phyloP scores from a whole-genome alignment of 768 basidiomycete species.

The Lanmaoa rubissima region DNA sequence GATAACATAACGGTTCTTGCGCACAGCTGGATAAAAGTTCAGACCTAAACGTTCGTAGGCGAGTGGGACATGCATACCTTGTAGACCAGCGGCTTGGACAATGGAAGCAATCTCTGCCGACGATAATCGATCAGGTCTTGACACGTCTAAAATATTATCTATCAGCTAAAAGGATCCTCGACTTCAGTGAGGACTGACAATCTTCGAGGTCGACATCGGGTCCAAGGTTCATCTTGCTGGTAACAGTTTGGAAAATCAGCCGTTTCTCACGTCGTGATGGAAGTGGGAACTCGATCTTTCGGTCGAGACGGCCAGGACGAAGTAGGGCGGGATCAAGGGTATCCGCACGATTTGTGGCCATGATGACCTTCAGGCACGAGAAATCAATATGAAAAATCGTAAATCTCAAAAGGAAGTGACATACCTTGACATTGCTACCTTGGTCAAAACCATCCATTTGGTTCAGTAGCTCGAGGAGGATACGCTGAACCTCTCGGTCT shows the following conservation, averaged over 20 bases:
- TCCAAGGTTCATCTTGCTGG: constrained; percentile 95
- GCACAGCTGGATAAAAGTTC: constrained; percentile 56
- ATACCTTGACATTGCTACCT: constrained; percentile 95
- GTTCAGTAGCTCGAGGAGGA: constrained; percentile 92
- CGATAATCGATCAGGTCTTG: constrained; percentile 91
- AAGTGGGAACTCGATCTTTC: constrained; percentile 98
- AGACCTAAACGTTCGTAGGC: background rate
- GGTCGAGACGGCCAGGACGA: constrained; percentile 94
- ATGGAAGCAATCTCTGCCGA: constrained; percentile 95
- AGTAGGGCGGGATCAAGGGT: constrained; percentile 97
- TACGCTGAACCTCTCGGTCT: constrained; percentile 98
- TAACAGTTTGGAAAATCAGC: constrained; percentile 96
- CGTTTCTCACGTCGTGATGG: constrained; percentile 94
- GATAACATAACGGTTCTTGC: constrained; percentile 98
- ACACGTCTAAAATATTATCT: constrained; percentile 65
- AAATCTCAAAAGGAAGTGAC: background rate
- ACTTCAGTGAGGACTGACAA: constrained; percentile 54
- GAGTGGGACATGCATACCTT: constrained; percentile 52
- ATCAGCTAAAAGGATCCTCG: constrained; percentile 15
- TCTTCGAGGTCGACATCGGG: constrained; percentile 99
- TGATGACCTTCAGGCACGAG: constrained; percentile 73
- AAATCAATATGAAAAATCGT: background rate
- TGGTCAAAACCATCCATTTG: constrained; percentile 99
- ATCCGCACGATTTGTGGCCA: constrained; percentile 99
- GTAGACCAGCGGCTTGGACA: constrained; percentile 94